Conservation (phyloP, 495 filamentous ascomycete genomes). For the Penicillium salamii region DNA sequence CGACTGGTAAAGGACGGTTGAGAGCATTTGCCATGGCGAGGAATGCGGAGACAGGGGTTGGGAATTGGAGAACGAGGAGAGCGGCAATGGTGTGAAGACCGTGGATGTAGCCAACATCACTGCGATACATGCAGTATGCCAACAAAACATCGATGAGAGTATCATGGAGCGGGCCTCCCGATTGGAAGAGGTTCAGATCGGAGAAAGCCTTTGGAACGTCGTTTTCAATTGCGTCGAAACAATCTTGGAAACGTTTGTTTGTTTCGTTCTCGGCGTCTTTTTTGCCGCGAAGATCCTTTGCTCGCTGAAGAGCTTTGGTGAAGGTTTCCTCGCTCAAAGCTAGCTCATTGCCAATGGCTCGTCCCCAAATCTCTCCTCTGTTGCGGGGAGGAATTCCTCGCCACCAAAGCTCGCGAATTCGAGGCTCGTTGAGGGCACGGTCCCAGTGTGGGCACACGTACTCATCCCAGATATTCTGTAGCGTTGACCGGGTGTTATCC, state of each 20-base stretch:
- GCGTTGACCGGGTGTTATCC: constrained; percentile 60
- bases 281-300: constrained; percentile 59
- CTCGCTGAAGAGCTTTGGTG: constrained; percentile 72
- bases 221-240: constrained; percentile 66
- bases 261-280: constrained; percentile 47
- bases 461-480: constrained; percentile 80
- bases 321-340: constrained; percentile 73
- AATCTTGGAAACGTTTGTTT: constrained; percentile 48
- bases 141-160: constrained; percentile 76
- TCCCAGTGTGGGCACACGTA: constrained; percentile 87
- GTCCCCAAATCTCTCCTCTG: constrained; percentile 80
- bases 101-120: constrained; percentile 85
- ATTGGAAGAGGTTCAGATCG: constrained; percentile 81
- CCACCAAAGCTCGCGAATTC: constrained; percentile 93
- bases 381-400: constrained; percentile 76
- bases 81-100: constrained; percentile 87
- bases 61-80: constrained; percentile 80
- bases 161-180: constrained; percentile 69
- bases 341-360: constrained; percentile 87
- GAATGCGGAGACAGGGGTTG: constrained; percentile 70
- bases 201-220: constrained; percentile 74
- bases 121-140: constrained; percentile 91
- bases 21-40: constrained; percentile 81
- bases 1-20: constrained; percentile 83
- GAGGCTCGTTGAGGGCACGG: constrained; percentile 63